Conservation (phyloP, 345 rosid genomes). For the Psidium friedrichsthalianum region DNA sequence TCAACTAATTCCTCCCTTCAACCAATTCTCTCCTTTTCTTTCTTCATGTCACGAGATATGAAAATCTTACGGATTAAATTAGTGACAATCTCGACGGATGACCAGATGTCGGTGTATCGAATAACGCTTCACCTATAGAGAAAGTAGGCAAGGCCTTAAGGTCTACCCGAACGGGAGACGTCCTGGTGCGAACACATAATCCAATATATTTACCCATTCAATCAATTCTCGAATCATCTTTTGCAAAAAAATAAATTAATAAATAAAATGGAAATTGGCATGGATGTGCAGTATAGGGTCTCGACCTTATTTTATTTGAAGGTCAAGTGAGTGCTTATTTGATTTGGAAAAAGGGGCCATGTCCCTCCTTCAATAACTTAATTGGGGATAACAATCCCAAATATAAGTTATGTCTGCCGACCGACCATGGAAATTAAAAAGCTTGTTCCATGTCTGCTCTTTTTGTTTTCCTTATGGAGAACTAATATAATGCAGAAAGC, state of each 20-base stretch:
- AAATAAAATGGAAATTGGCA: constrained; percentile 1
- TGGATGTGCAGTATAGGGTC: constrained; percentile 16
- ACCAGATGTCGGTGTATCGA: too few species aligned
- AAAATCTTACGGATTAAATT: too few species aligned
- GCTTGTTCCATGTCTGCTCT: not conserved
- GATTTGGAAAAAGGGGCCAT: not conserved
- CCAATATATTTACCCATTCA: not conserved
- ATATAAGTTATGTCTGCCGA: constrained; percentile 34
- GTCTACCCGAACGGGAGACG: not conserved
- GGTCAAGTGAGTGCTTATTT: not conserved
- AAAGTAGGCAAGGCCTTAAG: not conserved
- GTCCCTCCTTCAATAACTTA: not conserved
- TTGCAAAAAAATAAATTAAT: not conserved
- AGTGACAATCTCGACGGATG: too few species aligned
- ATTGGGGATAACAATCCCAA: not conserved
- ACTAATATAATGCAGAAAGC: not conserved
- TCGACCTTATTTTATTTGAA: constrained; percentile 16
- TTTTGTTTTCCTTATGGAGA: not conserved
- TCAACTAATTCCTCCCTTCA: not conserved
- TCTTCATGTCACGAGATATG: not conserved
- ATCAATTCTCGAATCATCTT: not conserved
- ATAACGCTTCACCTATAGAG: not conserved
- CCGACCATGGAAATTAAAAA: constrained; percentile 32
- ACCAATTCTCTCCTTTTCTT: not conserved
- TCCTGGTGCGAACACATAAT: not conserved